phyloP scores from a whole-genome alignment of 345 rosid species.

The Moricandia arvensis region DNA sequence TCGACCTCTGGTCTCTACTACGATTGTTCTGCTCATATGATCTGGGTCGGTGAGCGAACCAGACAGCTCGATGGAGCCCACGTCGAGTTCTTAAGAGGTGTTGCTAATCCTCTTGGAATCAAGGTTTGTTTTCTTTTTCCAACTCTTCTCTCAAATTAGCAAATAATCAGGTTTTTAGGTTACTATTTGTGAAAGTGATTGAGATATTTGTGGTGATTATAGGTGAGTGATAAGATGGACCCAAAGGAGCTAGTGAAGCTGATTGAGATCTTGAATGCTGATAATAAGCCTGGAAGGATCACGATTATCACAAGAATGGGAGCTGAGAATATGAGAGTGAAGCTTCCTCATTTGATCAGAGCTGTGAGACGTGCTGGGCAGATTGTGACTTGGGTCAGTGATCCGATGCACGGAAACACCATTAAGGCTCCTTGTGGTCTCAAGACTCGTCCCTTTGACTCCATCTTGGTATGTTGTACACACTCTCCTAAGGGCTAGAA shows the following conservation, averaged over 20 bases:
- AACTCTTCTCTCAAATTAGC: background rate
- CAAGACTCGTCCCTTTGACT: constrained; percentile 89
- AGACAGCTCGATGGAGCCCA: constrained; percentile 79
- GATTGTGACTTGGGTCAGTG: constrained; percentile 93
- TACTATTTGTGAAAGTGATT: background rate
- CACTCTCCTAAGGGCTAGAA: background rate
- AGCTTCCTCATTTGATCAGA: constrained; percentile 82
- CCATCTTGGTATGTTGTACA: constrained; percentile 60
- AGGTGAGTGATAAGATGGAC: constrained; percentile 97
- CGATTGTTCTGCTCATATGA: constrained; percentile 75
- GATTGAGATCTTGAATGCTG: constrained; percentile 82
- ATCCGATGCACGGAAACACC: constrained; percentile 98
- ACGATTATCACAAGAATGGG: constrained; percentile 89
- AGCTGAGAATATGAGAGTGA: constrained; percentile 95
- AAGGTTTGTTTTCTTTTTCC: constrained; percentile 43
- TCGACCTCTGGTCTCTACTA: constrained; percentile 72
- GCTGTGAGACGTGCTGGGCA: constrained; percentile 78
- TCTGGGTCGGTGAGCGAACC: constrained; percentile 77
- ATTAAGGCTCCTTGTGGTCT: constrained; percentile 96
- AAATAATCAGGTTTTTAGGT: background rate
- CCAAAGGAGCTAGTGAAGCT: constrained; percentile 84
- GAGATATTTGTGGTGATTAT: constrained; percentile 22
- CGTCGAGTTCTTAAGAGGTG: constrained; percentile 72
- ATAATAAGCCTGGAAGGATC: constrained; percentile 82
- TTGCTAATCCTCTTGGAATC: constrained; percentile 76